Evolutionary conservation across 495 filamentous ascomycete species (phyloP).

Genomic region (Penicillium mononematosum): DNA sequence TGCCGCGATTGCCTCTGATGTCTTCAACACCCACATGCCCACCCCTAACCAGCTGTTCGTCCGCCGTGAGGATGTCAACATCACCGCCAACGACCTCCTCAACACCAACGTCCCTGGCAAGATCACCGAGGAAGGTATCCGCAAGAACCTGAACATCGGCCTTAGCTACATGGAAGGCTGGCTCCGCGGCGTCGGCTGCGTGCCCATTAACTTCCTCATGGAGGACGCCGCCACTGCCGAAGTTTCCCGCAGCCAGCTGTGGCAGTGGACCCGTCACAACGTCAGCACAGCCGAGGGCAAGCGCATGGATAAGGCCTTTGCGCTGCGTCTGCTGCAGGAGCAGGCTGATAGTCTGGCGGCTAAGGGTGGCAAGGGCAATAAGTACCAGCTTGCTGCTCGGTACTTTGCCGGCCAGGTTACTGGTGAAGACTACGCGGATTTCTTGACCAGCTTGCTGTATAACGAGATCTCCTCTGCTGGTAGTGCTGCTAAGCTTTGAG

Average conservation of each 20-base stretch:
- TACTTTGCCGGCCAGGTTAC: slow-evolving; percentile 94
- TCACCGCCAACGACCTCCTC: slow-evolving; percentile 85
- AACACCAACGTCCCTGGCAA: slow-evolving; percentile 98
- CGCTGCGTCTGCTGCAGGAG: slow-evolving; percentile 82
- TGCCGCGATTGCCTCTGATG: slow-evolving; percentile 80
- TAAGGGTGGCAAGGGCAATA: slow-evolving; percentile 85
- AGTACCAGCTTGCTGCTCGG: slow-evolving; percentile 83
- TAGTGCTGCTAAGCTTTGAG: slow-evolving; percentile 77
- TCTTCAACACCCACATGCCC: slow-evolving; percentile 99
- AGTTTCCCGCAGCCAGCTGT: slow-evolving; percentile 86
- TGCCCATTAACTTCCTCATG: slow-evolving; percentile 99
- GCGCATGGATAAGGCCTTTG: slow-evolving; percentile 88
- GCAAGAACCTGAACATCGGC: slow-evolving; percentile 97
- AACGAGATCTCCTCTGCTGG: slow-evolving; percentile 92
- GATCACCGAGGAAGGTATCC: slow-evolving; percentile 93
- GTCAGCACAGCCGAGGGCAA: slow-evolving; percentile 85
- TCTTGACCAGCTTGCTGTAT: slow-evolving; percentile 91
- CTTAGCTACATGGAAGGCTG: slow-evolving; percentile 99
- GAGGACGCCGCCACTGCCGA: slow-evolving; percentile 98
- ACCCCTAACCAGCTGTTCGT: slow-evolving; percentile 95
- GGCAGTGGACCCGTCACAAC: slow-evolving; percentile 93
- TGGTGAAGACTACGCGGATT: slow-evolving; percentile 96
- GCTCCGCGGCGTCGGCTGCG: slow-evolving; percentile 91
- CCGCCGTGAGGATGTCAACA: slow-evolving; percentile 83
- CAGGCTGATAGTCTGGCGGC: slow-evolving; percentile 72